Evolutionary conservation across 768 basidiomycete species (phyloP).

Genomic region (Russula ochroleuca): DNA sequence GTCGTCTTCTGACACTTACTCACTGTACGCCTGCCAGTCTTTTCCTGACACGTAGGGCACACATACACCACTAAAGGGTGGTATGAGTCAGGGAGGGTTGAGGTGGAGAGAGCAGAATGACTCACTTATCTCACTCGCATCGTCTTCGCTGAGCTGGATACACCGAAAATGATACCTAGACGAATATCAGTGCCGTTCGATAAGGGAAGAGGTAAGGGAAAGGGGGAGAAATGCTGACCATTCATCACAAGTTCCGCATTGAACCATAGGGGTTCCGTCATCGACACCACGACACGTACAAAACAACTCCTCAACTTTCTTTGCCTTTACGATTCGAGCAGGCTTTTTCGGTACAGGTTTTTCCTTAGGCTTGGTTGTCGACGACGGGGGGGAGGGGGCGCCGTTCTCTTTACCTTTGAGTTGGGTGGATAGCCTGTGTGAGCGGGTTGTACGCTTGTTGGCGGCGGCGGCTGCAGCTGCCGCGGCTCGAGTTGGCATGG

Average conservation of each 20-base stretch:
- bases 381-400: neutral
- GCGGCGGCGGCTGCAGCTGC: constrained; percentile 12
- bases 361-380: constrained; percentile 21
- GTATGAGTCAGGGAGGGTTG: neutral
- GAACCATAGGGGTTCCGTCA: constrained; percentile 76
- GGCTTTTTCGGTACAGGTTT: constrained; percentile 16
- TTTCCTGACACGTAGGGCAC: constrained; percentile 49
- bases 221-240: constrained; percentile 48
- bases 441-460: constrained; percentile 26
- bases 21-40: constrained; percentile 58
- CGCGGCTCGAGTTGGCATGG: constrained; percentile 20
- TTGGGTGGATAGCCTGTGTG: constrained; percentile 7
- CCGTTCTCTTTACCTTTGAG: constrained; percentile 18
- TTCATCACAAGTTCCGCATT: constrained; percentile 59
- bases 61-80: constrained; percentile 51
- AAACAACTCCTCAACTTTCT: constrained; percentile 31
- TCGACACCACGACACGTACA: constrained; percentile 65
- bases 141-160: constrained; percentile 52
- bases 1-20: constrained; percentile 56
- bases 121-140: constrained; percentile 75
- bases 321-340: constrained; percentile 21
- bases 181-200: neutral
- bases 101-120: constrained; percentile 26
- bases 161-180: constrained; percentile 77
- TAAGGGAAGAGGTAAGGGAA: constrained; percentile 1